Conservation (phyloP, 306 rosid genomes). For the Ormosia emarginata region DNA sequence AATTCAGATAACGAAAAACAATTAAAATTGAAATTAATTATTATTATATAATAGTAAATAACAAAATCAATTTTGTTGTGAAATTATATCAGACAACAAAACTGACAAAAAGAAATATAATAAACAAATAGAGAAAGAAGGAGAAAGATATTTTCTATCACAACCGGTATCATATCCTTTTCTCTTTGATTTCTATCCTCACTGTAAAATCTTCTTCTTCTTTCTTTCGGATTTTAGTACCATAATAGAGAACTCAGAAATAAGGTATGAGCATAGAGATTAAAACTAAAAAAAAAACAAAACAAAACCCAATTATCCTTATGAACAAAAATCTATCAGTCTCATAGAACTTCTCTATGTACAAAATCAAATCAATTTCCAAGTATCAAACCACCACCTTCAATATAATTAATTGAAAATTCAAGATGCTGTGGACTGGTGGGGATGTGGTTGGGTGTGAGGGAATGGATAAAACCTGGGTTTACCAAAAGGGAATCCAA, state of each 20-base stretch:
- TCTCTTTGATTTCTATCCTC: background rate
- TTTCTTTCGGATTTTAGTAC: background rate
- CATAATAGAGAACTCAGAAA: background rate
- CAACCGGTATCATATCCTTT: background rate
- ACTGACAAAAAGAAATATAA: too few relatives aligned
- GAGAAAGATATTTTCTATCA: background rate
- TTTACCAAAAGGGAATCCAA: constrained; percentile 28
- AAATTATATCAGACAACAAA: too few relatives aligned
- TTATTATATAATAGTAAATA: too few relatives aligned
- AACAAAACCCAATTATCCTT: background rate
- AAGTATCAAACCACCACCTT: background rate
- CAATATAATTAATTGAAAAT: background rate
- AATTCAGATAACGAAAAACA: too few relatives aligned
- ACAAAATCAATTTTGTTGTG: background rate
- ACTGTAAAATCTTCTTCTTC: background rate
- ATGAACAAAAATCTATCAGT: background rate
- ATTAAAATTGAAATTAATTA: too few relatives aligned
- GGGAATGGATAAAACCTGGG: constrained; percentile 37
- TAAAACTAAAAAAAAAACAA: too few relatives aligned
- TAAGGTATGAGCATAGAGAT: background rate
- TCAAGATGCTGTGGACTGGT: constrained; percentile 35
- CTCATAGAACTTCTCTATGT: background rate
- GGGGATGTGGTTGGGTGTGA: constrained; percentile 23
- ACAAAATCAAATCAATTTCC: constrained; percentile 10
- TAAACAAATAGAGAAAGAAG: too few relatives aligned